Conservation (phyloP, 1,284 basidiomycete species). For the Apiotrichum veenhuisii region DNA sequence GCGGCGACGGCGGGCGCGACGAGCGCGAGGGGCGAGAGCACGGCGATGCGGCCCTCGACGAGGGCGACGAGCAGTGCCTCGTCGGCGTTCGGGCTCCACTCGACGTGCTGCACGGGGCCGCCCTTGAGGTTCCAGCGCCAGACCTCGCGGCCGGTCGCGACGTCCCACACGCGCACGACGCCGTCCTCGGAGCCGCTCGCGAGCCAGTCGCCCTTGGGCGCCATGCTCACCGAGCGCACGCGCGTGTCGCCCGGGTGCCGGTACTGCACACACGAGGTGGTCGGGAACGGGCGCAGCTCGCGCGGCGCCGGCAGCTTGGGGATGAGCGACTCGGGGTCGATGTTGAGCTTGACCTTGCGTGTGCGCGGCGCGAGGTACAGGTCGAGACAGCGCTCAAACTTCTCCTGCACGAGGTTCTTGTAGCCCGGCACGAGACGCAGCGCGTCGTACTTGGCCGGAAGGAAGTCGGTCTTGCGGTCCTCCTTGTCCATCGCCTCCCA, state of each 20-base stretch:
- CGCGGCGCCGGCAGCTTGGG: slow-evolving; percentile 93
- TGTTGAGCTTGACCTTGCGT: slow-evolving; percentile 78
- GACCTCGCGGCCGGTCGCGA: slow-evolving; percentile 84
- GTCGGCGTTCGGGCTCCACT: slow-evolving; percentile 90
- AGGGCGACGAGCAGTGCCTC: slow-evolving; percentile 51
- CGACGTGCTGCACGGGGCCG: slow-evolving; percentile 73
- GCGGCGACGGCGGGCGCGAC: slow-evolving; percentile 62
- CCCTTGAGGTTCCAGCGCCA: slow-evolving; percentile 79
- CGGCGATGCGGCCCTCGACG: slow-evolving; percentile 63
- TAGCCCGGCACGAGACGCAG: slow-evolving; percentile 90
- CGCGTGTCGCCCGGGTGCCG: slow-evolving; percentile 59
- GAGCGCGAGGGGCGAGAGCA: slow-evolving; percentile 74
- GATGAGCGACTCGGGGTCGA: slow-evolving; percentile 84
- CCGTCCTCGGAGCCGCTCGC: slow-evolving; percentile 90
- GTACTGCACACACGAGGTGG: slow-evolving; percentile 71
- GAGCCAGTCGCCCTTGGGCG: slow-evolving; percentile 87
- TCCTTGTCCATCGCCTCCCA: slow-evolving; percentile 85
- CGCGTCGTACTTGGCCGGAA: slow-evolving; percentile 80
- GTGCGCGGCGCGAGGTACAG: slow-evolving; percentile 94
- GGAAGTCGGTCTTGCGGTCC: slow-evolving; percentile 84
- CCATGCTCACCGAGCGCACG: slow-evolving; percentile 72
- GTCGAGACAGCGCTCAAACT: slow-evolving; percentile 92
- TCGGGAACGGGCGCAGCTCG: slow-evolving; percentile 92
- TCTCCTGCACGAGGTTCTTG: slow-evolving; percentile 85
- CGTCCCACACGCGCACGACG: slow-evolving; percentile 84